These are phyloP conservation scores for Pseudodiploospora longispora DNA, from an alignment of 2,329 filamentous ascomycete species.

Conservation along the genomic window DNA sequence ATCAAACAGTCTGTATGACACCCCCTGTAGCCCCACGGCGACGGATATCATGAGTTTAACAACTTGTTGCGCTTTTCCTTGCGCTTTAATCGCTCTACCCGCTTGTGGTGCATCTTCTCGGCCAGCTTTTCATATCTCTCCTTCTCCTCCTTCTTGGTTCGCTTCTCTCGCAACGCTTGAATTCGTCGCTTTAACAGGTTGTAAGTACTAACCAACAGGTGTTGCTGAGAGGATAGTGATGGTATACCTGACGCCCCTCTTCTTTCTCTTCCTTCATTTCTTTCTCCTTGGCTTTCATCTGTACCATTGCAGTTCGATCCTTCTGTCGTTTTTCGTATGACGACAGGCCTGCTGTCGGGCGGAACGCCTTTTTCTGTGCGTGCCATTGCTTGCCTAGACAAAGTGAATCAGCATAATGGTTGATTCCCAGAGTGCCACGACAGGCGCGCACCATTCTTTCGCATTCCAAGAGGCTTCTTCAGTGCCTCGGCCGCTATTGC, in stretches of 20 bases:
- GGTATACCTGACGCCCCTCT: conserved; percentile 65
- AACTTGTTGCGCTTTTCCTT: conserved; percentile 95
- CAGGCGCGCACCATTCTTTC: conserved; percentile 64
- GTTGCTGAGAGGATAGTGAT: background rate
- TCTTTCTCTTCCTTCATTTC: conserved; percentile 96
- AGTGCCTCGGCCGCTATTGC: conserved; percentile 26
- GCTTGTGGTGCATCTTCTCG: conserved; percentile 95
- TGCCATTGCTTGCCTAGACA: conserved; percentile 89
- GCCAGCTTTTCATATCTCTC: conserved; percentile 90
- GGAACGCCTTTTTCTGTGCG: conserved; percentile 71
- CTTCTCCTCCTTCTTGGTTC: conserved; percentile 84
- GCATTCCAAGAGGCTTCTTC: conserved; percentile 53
- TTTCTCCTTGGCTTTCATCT: conserved; percentile 88
- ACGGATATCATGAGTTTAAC: conserved; percentile 49
- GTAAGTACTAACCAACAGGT: conserved; percentile 3
- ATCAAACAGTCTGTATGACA: too few species aligned
- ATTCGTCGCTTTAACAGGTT: conserved; percentile 54
- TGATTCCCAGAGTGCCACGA: background rate
- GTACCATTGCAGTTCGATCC: conserved; percentile 58
- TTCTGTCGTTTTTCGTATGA: conserved; percentile 71
- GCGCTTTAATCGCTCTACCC: conserved; percentile 85
- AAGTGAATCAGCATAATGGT: conserved; percentile 5
- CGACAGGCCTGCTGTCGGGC: conserved; percentile 68
- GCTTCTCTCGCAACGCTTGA: conserved; percentile 74
- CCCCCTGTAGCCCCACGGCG: background rate